A percentile compares a stretch with the other conserved stretches of the same genome.
These are phyloP conservation scores for Tylopilus sp. DNA, from an alignment of 1,284 basidiomycete species.

Conservation along the genomic window DNA sequence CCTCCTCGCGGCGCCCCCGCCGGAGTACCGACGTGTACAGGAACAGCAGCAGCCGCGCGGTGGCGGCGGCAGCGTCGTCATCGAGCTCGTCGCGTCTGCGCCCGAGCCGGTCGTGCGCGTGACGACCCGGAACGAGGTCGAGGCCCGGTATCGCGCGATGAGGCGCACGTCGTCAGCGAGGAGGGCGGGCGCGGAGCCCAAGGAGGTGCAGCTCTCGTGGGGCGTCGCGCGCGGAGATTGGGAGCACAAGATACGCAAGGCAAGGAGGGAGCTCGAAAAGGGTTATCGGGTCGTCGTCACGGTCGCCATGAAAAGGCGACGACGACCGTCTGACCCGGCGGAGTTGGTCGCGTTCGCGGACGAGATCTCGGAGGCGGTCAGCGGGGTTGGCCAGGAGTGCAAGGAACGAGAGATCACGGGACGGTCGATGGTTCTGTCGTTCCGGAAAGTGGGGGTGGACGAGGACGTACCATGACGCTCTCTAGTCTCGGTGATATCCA, in stretches of 20 bases:
- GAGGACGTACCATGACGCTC: constrained; percentile 8
- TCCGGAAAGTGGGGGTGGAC: constrained; percentile 31
- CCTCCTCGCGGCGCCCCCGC: constrained; percentile 28
- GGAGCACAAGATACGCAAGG: constrained; percentile 64
- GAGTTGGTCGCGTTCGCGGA: constrained; percentile 43
- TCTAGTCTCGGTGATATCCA: constrained; percentile 6
- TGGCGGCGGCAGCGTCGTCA: constrained; percentile 33
- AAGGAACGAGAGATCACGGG: constrained; percentile 40
- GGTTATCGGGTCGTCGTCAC: constrained; percentile 58
- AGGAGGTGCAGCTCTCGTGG: constrained; percentile 78
- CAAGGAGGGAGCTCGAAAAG: constrained; percentile 53
- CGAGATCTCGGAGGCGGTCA: constrained; percentile 39
- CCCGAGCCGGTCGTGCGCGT: constrained; percentile 55
- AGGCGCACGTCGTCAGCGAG: constrained; percentile 26
- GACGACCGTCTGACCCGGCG: constrained; percentile 29
- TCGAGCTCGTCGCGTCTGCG: constrained; percentile 47
- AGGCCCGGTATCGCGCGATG: constrained; percentile 35
- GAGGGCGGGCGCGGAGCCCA: constrained; percentile 42
- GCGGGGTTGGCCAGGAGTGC: constrained; percentile 52
- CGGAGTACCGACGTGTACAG: too few species aligned
- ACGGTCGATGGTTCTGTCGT: constrained; percentile 41
- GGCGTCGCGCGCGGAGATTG: constrained; percentile 56
- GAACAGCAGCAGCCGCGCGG: too few species aligned
- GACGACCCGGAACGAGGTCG: constrained; percentile 38
- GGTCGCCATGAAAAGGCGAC: constrained; percentile 48